Conservation (phyloP, 2,329 filamentous ascomycete species). For the Monilinia polystroma region DNA sequence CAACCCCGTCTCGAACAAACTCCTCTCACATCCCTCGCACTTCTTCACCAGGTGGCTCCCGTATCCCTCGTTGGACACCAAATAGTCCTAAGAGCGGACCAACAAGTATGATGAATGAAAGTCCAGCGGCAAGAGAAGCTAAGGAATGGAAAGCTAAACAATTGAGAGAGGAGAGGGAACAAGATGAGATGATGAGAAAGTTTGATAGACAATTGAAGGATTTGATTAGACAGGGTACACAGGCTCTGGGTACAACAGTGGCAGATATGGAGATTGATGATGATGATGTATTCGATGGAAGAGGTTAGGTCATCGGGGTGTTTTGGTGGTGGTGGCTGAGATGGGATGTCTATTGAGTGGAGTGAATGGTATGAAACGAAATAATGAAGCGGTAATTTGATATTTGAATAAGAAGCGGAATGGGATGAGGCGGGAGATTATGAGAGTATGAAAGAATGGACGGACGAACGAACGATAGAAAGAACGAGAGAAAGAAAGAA, state of each 20-base stretch:
- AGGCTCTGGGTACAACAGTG: slow-evolving; percentile 72
- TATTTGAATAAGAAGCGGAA: too few species aligned
- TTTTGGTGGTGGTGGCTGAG: background rate
- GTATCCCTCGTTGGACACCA: slow-evolving; percentile 44
- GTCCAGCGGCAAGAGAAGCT: slow-evolving; percentile 59
- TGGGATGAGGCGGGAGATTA: background rate
- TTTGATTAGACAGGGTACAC: slow-evolving; percentile 86
- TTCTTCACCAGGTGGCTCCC: slow-evolving; percentile 55
- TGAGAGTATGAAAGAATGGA: background rate
- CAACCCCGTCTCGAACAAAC: slow-evolving; percentile 49
- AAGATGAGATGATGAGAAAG: slow-evolving; percentile 74
- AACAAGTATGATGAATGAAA: slow-evolving; percentile 26
- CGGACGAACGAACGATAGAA: too few species aligned
- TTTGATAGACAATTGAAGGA: slow-evolving; percentile 77
- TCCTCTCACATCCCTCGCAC: slow-evolving; percentile 45
- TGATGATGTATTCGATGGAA: slow-evolving; percentile 2
- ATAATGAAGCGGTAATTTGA: too few species aligned
- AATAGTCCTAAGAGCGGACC: slow-evolving; percentile 22
- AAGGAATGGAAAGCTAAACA: slow-evolving; percentile 71
- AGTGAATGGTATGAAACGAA: too few species aligned
- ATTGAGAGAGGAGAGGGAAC: slow-evolving; percentile 70
- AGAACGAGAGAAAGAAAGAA: too few species aligned
- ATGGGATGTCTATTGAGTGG: background rate
- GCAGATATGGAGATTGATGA: slow-evolving; percentile 37
- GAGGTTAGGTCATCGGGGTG: background rate